Conservation (phyloP, 1,284 basidiomycete species). For the Ganoderma resinaceum region DNA sequence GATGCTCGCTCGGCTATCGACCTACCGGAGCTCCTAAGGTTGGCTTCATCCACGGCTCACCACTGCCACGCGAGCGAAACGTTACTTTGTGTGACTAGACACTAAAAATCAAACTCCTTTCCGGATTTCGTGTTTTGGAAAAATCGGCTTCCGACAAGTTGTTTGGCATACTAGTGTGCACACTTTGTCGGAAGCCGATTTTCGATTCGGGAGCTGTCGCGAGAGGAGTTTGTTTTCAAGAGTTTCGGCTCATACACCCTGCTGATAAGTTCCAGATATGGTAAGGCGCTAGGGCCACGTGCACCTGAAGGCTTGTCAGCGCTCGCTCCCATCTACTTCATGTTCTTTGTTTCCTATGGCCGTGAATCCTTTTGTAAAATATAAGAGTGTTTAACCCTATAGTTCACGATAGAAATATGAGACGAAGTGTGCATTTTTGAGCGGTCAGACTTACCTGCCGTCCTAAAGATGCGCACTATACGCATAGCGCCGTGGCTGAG, state of each 20-base stretch:
- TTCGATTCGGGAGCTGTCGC: neutral
- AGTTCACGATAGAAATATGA: no score
- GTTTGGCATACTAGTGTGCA: neutral
- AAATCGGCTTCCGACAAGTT: neutral
- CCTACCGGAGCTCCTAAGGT: neutral
- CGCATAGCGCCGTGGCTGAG: no score
- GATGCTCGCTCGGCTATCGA: neutral
- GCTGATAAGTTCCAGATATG: neutral
- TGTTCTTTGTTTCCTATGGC: neutral
- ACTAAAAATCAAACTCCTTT: neutral
- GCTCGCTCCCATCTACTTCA: neutral
- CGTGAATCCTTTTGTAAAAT: no score
- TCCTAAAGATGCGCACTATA: no score
- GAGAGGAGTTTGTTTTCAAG: neutral
- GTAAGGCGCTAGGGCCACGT: neutral
- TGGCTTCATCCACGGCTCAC: neutral
- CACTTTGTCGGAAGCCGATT: neutral
- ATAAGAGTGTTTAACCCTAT: no score
- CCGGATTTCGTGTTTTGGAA: neutral
- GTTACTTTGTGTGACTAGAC: neutral
- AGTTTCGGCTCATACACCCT: neutral
- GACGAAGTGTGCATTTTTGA: no score
- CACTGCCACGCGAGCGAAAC: neutral
- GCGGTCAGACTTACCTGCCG: no score
- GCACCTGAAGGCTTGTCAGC: neutral